Conservation (phyloP, 2,329 filamentous ascomycete genomes). For the Aspergillus intermedius region DNA sequence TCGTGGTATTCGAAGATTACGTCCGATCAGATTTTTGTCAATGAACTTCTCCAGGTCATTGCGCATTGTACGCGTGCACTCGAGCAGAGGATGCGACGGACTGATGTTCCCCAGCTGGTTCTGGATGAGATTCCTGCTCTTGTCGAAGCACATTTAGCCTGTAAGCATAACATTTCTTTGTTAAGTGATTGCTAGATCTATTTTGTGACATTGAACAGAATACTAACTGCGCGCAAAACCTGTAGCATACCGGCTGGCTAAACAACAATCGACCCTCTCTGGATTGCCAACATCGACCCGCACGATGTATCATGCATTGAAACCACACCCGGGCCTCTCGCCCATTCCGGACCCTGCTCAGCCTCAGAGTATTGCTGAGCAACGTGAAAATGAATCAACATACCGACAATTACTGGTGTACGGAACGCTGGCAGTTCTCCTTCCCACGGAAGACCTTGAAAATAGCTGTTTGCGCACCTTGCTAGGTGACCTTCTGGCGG, state of each 20-base stretch:
- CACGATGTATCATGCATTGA: constrained; percentile 74
- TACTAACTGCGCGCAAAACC: neutral
- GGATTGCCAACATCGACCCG: constrained; percentile 58
- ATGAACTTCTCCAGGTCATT: constrained; percentile 82
- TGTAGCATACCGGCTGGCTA: constrained; percentile 66
- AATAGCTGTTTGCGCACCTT: constrained; percentile 79
- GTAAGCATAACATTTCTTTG: constrained; percentile 43
- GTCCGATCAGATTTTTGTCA: constrained; percentile 77
- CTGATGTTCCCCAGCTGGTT: constrained; percentile 75
- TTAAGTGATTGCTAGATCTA: neutral
- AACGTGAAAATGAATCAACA: constrained; percentile 68
- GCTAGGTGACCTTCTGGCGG: constrained; percentile 79
- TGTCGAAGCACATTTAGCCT: constrained; percentile 70
- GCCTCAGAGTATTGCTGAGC: constrained; percentile 49
- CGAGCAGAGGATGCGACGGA: constrained; percentile 74
- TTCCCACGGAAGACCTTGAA: constrained; percentile 87
- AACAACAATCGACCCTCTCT: constrained; percentile 50
- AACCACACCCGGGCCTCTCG: constrained; percentile 71
- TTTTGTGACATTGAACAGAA: neutral
- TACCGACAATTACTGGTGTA: constrained; percentile 88
- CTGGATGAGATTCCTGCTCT: constrained; percentile 83
- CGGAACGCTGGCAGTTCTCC: constrained; percentile 70
- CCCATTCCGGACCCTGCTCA: constrained; percentile 61
- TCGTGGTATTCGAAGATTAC: constrained; percentile 93
- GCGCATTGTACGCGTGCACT: constrained; percentile 84